phyloP scores from a whole-genome alignment of 1,139 yeast species.

The Blastobotrys arbuscula region DNA sequence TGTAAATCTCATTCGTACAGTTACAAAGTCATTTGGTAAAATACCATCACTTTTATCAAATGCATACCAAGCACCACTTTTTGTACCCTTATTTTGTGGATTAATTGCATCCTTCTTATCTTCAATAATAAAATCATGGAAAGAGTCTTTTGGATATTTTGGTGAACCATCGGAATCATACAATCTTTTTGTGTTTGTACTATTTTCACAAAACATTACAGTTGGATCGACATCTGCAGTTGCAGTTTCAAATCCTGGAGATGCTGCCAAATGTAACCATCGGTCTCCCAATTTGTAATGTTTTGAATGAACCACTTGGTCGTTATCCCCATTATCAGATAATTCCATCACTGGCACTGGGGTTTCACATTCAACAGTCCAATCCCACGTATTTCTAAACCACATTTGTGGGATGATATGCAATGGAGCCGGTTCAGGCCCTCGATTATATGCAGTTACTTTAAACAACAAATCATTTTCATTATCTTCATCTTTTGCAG shows the following conservation, averaged over 20 bases:
- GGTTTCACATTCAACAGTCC: constrained; percentile 47
- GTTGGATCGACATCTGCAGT: constrained; percentile 61
- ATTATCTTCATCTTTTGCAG: constrained; percentile 82
- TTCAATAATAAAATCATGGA: constrained; percentile 75
- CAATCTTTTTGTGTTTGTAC: constrained; percentile 66
- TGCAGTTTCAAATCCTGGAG: constrained; percentile 56
- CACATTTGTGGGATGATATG: constrained; percentile 83
- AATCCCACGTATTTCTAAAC: constrained; percentile 89
- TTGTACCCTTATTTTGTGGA: constrained; percentile 65
- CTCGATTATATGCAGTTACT: constrained; percentile 84
- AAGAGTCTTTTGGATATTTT: constrained; percentile 77
- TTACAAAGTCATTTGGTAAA: constrained; percentile 85
- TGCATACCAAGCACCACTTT: constrained; percentile 74
- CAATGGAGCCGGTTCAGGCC: constrained; percentile 77
- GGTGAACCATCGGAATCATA: constrained; percentile 42
- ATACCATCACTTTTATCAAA: constrained; percentile 73
- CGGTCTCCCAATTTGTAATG: constrained; percentile 73
- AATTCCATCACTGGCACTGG: constrained; percentile 1
- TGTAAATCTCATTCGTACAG: constrained; percentile 74
- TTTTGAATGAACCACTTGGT: constrained; percentile 47
- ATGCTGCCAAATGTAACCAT: constrained; percentile 72
- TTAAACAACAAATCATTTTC: constrained; percentile 70
- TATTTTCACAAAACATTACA: constrained; percentile 82
- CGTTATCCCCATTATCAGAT: background rate
- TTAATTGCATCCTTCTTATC: constrained; percentile 57